Base-by-base conservation (phyloP, 306 rosid species). In the Aeschynomene evenia region DNA sequence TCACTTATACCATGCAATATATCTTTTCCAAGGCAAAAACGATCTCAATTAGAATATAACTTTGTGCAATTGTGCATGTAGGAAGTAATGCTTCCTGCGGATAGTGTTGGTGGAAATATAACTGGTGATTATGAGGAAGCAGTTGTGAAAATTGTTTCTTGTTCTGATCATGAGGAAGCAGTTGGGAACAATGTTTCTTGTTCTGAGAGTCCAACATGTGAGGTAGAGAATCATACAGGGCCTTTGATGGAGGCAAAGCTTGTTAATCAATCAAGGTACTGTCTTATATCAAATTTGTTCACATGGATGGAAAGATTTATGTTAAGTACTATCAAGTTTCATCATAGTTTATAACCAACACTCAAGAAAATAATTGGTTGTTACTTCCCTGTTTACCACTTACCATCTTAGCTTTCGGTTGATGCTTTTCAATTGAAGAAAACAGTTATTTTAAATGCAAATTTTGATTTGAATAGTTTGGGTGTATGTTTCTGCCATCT, bases 51-150 rank as follows among this genome's bases (percentile, higher is more conserved):
- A 23, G 16, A 39, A 21, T 29, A 52, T 15, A 81, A 72, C 52
- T 55, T 55, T 31, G 43, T 72, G 54, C 52, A 74, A 63, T 24
- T 66, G 34, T 78, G 56, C 81, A 39, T 46, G 16, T 73, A 92
- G 98, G 92, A 82, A 62, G 86, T 80, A 67, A 77, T 66, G 63
- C 82, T 87, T 85, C 79, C 96, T 18, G 77, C 81, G 19, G 89
- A 77, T 73, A 83, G 74, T 69, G 49, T 73, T 79, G 60, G 59
- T 68, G 87, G 85, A 83, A 85, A 73, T 60, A 31, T 73, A 63
- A 80, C 75, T 53, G 81, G 83, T 61, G 71, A 66, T 24, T 59
- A 78, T 48, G 71, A 63, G 20, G 94, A 85, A 63, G 77, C 87
- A 55, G 77, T 77, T 52, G 61, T 16, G 36, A 73, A 63, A 14